Percentiles rank a stretch among this genome's conserved stretches.
Conservation (phyloP, 768 basidiomycete species). For the Trametes maxima region DNA sequence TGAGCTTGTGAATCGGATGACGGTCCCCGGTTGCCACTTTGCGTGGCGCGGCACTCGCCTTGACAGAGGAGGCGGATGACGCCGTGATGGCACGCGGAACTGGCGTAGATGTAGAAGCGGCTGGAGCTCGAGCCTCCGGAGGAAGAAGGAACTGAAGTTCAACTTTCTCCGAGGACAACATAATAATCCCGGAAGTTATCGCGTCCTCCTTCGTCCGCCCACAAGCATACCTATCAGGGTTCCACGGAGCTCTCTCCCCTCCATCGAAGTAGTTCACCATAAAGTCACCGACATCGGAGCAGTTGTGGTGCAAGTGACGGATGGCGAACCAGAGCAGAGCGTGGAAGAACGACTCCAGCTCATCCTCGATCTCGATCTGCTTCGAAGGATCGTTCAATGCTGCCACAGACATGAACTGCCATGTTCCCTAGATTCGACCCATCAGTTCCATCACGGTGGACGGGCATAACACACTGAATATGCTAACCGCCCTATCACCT, state of each 20-base stretch:
- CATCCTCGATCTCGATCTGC: conserved; percentile 14
- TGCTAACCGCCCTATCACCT: not conserved
- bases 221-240: not conserved
- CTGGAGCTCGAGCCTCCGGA: too few relatives aligned
- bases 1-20: not conserved
- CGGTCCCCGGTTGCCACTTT: too few relatives aligned
- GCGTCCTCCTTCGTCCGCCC: too few relatives aligned
- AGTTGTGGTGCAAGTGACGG: conserved; percentile 7
- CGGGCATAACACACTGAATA: too few relatives aligned
- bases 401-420: conserved; percentile 24
- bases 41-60: too few relatives aligned
- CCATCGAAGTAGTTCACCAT: conserved; percentile 2
- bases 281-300: not conserved
- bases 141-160: too few relatives aligned
- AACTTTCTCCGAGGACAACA: too few relatives aligned
- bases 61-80: too few relatives aligned
- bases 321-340: conserved; percentile 10
- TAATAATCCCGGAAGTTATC: too few relatives aligned
- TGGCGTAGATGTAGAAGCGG: too few relatives aligned
- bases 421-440: conserved; percentile 19
- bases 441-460: too few relatives aligned
- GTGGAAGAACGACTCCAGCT: conserved; percentile 25
- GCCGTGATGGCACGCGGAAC: too few relatives aligned
- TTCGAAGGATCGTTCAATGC: conserved; percentile 8
- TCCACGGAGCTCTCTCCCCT: not conserved